These are phyloP conservation scores for Zygosaccharomyces gambellarensis DNA, from an alignment of 805 yeast genomes.

Conservation along the genomic window DNA sequence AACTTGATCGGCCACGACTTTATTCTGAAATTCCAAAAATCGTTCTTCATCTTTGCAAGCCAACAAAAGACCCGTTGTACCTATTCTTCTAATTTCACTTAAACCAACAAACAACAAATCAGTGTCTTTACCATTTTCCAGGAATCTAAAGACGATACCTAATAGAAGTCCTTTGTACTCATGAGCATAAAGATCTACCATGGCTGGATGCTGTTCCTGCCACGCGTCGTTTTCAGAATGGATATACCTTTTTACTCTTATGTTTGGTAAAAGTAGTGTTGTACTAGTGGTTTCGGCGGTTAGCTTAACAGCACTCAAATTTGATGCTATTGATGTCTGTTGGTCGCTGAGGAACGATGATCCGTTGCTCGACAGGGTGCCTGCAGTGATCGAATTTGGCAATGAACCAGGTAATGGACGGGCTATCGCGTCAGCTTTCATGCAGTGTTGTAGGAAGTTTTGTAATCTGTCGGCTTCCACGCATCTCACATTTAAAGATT, in stretches of 20 bases:
- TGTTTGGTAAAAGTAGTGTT: slow-evolving; percentile 18
- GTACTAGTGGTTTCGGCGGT: slow-evolving; percentile 3
- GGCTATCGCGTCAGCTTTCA: slow-evolving; percentile 10
- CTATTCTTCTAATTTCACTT: slow-evolving; percentile 22
- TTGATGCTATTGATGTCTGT: slow-evolving; percentile 13
- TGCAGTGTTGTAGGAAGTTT: slow-evolving; percentile 22
- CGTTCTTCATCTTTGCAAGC: slow-evolving; percentile 12
- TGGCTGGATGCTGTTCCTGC: slow-evolving; percentile 19
- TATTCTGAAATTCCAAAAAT: slow-evolving; percentile 28
- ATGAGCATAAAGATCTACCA: slow-evolving; percentile 20
- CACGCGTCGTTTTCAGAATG: slow-evolving; percentile 18
- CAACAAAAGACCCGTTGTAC: slow-evolving; percentile 28
- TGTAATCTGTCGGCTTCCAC: slow-evolving; percentile 18
- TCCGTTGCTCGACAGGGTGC: slow-evolving; percentile 24
- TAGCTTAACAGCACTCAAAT: slow-evolving; percentile 1
- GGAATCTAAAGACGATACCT: slow-evolving; percentile 12
- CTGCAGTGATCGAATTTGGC: slow-evolving; percentile 24
- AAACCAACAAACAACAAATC: slow-evolving; percentile 12
- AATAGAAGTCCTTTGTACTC: slow-evolving; percentile 18
- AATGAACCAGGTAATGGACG: slow-evolving; percentile 10
- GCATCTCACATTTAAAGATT: slow-evolving; percentile 25
- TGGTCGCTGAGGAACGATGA: slow-evolving; percentile 21
- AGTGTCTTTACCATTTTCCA: background rate
- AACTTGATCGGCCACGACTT: slow-evolving; percentile 24
- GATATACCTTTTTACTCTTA: slow-evolving; percentile 25